phyloP scores from a whole-genome alignment of 192 early-diverging fungal genomes.

The Mortierella antarctica region DNA sequence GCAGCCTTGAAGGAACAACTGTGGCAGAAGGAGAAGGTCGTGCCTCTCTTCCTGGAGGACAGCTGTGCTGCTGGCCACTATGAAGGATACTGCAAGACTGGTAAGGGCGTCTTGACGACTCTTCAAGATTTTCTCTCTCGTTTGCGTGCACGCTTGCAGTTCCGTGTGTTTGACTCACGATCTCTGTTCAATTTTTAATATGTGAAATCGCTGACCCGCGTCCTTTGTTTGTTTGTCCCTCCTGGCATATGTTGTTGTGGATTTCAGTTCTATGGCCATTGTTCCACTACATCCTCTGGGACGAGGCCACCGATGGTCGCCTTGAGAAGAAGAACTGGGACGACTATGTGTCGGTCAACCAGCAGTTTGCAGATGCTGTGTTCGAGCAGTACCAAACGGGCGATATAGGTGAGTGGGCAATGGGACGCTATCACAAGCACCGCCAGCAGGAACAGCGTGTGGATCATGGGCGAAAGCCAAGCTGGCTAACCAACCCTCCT shows the following conservation, averaged over 20 bases:
- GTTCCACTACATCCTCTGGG: constrained; percentile 95
- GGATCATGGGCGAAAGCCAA: too few species aligned
- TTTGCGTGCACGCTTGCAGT: neutral
- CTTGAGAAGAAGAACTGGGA: constrained; percentile 77
- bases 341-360: constrained; percentile 86
- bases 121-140: neutral
- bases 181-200: too few species aligned
- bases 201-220: too few species aligned
- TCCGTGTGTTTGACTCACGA: too few species aligned
- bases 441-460: too few species aligned
- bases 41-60: constrained; percentile 87
- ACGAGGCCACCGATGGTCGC: constrained; percentile 72
- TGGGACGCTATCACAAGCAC: neutral
- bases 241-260: neutral
- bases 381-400: constrained; percentile 76
- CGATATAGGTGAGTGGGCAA: constrained; percentile 72
- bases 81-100: constrained; percentile 97
- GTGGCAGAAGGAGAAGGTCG: constrained; percentile 64
- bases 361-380: constrained; percentile 79
- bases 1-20: constrained; percentile 62
- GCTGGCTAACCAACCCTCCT: constrained; percentile 37
- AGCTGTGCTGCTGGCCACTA: constrained; percentile 84
- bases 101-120: constrained; percentile 47
- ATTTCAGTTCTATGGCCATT: constrained; percentile 89
- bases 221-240: neutral